Conservation (phyloP, 2,329 filamentous ascomycete genomes). For the Hymenoscyphus fraxineus region DNA sequence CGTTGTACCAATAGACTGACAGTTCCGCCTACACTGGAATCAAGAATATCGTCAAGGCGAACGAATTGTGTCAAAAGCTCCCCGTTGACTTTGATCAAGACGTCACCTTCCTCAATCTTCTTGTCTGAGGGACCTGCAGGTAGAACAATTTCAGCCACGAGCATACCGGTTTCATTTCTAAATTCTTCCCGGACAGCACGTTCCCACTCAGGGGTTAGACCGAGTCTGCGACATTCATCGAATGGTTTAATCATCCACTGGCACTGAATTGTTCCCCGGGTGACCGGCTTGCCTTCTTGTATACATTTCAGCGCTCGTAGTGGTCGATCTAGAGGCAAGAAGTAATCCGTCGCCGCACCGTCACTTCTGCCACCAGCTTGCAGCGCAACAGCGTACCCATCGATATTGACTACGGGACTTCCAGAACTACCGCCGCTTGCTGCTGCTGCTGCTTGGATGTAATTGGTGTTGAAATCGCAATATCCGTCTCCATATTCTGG, state of each 20-base stretch:
- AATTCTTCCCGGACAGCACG: constrained; percentile 76
- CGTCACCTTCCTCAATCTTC: constrained; percentile 90
- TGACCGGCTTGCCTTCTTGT: constrained; percentile 68
- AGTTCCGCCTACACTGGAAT: constrained; percentile 76
- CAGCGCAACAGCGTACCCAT: constrained; percentile 85
- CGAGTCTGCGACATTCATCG: constrained; percentile 89
- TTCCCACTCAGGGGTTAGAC: constrained; percentile 82
- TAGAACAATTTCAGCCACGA: constrained; percentile 92
- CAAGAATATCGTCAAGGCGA: constrained; percentile 83
- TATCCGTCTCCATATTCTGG: constrained; percentile 98
- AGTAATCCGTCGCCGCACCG: constrained; percentile 95
- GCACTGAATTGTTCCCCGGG: constrained; percentile 95
- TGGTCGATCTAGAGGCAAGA: constrained; percentile 88
- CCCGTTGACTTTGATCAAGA: constrained; percentile 88
- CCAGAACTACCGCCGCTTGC: constrained; percentile 98
- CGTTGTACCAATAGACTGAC: constrained; percentile 81
- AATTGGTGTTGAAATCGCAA: constrained; percentile 93
- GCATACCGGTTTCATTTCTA: constrained; percentile 92
- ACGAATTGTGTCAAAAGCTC: constrained; percentile 93
- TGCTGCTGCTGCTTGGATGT: constrained; percentile 96
- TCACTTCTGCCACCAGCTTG: constrained; percentile 93
- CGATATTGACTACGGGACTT: constrained; percentile 93
- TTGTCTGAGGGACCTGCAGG: constrained; percentile 82
- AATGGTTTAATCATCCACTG: constrained; percentile 97
- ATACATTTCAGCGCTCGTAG: constrained; percentile 83